These are phyloP conservation scores for Fusarium gaditjirri DNA, from an alignment of 2,329 filamentous ascomycete species.

Conservation along the genomic window DNA sequence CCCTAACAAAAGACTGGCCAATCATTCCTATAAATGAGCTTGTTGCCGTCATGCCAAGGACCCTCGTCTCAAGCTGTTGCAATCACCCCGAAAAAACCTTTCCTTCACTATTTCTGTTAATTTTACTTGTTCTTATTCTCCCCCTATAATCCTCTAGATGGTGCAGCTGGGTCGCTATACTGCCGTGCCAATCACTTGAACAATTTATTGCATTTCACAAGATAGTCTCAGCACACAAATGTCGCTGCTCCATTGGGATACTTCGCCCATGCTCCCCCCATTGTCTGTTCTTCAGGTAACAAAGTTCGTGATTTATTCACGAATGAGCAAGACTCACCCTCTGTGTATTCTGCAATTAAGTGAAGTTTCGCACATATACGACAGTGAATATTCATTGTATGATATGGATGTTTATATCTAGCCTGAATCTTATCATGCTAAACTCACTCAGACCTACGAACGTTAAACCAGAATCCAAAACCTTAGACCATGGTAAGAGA, in stretches of 20 bases:
- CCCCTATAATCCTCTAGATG: not conserved
- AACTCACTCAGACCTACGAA: not conserved
- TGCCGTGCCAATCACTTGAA: not conserved
- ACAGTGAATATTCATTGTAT: not conserved
- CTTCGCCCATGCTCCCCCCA: not conserved
- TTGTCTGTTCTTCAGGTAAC: not conserved
- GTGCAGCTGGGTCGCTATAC: not conserved
- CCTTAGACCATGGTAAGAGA: not conserved
- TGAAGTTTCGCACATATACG: no score
- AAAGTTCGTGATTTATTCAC: no score
- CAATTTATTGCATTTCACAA: not conserved
- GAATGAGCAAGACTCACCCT: not conserved
- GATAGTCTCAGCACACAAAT: not conserved
- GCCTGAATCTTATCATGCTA: not conserved
- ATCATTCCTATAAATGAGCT: no score
- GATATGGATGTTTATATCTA: no score
- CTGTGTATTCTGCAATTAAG: not conserved
- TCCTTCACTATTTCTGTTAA: not conserved
- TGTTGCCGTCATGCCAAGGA: not conserved
- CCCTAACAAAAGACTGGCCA: not conserved
- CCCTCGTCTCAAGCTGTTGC: not conserved
- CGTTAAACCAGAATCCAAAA: not conserved
- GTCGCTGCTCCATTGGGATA: not conserved
- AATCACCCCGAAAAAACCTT: not conserved
- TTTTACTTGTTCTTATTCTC: not conserved